A percentile compares a stretch with the other conserved stretches of the same genome.
These are phyloP conservation scores for Polysphondylium violaceum DNA, from an alignment of 78 protist species.

Conservation along the genomic window DNA sequence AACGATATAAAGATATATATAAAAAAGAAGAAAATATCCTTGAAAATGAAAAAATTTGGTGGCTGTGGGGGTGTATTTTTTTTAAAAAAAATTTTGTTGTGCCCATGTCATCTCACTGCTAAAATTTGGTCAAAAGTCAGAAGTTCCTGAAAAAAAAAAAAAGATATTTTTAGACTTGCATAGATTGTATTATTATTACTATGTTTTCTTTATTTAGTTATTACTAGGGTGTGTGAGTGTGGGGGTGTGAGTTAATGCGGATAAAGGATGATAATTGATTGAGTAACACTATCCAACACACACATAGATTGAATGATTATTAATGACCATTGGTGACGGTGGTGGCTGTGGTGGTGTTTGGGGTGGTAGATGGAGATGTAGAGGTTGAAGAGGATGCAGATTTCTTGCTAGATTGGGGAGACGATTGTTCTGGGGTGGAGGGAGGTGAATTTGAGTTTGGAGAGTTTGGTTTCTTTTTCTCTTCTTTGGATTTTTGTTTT, in stretches of 20 bases:
- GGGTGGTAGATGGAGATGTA: constrained; percentile 1
- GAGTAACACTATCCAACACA: too few relatives aligned
- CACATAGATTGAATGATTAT: background rate
- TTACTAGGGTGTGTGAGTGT: too few relatives aligned
- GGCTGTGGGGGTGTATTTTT: too few relatives aligned
- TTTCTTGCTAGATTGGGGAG: background rate
- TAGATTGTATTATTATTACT: too few relatives aligned
- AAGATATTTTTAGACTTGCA: background rate
- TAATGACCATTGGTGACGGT: background rate
- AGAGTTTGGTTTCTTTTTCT: background rate
- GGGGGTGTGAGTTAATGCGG: background rate
- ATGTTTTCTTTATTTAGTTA: too few relatives aligned
- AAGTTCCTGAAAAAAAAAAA: background rate
- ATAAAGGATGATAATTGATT: too few relatives aligned
- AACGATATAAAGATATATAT: background rate
- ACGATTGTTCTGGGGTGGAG: background rate
- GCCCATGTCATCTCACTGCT: background rate
- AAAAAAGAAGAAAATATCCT: background rate
- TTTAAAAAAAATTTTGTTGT: too few relatives aligned
- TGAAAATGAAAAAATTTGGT: background rate
- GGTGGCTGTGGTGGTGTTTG: constrained; percentile 25
- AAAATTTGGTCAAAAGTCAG: background rate
- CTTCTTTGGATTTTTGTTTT: constrained; percentile 32
- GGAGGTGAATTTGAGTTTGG: background rate
- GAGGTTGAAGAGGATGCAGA: background rate